Evolutionary conservation across 2,329 filamentous ascomycete species (phyloP).

Genomic region (Diaporthe citriasiana): DNA sequence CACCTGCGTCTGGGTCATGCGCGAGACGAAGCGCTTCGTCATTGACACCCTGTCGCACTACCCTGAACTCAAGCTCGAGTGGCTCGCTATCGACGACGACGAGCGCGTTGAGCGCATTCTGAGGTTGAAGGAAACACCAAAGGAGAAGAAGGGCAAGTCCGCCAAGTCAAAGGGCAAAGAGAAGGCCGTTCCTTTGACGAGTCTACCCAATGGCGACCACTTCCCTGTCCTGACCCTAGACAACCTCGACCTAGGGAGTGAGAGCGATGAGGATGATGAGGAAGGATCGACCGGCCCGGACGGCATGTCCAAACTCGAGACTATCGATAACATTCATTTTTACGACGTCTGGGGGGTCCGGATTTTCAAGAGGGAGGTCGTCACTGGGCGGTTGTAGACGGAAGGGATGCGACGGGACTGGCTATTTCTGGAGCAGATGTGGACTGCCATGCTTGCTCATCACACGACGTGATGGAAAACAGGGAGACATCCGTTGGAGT

Average conservation of each 20-base stretch:
- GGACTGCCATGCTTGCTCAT: not conserved
- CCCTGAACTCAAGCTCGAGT: slow-evolving; percentile 69
- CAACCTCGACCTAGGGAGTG: slow-evolving; percentile 46
- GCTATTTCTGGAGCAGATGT: not conserved
- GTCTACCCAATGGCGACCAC: slow-evolving; percentile 39
- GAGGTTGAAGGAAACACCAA: slow-evolving; percentile 53
- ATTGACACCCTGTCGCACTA: slow-evolving; percentile 70
- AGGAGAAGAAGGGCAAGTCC: slow-evolving; percentile 48
- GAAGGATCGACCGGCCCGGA: slow-evolving; percentile 46
- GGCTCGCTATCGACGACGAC: slow-evolving; percentile 67
- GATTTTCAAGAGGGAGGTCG: slow-evolving; percentile 72
- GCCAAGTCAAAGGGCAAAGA: slow-evolving; percentile 55
- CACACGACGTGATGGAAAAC: not conserved
- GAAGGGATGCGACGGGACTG: not conserved
- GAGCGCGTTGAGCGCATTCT: slow-evolving; percentile 64
- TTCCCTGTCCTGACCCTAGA: slow-evolving; percentile 49
- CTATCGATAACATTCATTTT: slow-evolving; percentile 57
- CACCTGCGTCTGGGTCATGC: slow-evolving; percentile 68
- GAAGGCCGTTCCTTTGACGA: slow-evolving; percentile 46
- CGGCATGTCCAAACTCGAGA: slow-evolving; percentile 52
- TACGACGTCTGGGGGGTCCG: slow-evolving; percentile 63
- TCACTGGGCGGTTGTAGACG: slow-evolving; percentile 57
- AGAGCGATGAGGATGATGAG: slow-evolving; percentile 53
- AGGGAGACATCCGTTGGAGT: slow-evolving; percentile 1
- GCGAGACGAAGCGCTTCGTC: slow-evolving; percentile 70